Evolutionary conservation across 2,329 filamentous ascomycete genomes (phyloP).

Genomic region (Hortaea werneckii): DNA sequence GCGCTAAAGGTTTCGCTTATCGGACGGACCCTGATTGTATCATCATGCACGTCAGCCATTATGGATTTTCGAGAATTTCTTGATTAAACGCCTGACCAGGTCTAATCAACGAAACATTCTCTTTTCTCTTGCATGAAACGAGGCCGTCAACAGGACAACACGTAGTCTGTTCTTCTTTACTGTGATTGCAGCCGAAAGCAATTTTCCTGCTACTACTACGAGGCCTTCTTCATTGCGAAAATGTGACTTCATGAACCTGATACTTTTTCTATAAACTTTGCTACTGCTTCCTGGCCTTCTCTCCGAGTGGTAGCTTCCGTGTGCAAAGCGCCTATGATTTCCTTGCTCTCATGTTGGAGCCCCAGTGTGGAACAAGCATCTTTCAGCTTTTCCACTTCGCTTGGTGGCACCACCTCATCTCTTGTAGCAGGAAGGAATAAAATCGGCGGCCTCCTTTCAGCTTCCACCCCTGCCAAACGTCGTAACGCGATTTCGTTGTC

Average conservation of each 20-base stretch:
- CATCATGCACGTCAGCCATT: no score
- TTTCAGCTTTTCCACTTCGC: constrained; percentile 46
- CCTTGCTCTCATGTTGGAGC: constrained; percentile 28
- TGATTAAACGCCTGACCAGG: no score
- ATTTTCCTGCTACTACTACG: no score
- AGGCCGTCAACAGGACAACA: no score
- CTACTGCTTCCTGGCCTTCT: constrained; percentile 33
- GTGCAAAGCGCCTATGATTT: constrained; percentile 40
- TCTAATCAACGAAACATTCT: no score
- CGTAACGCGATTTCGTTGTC: constrained; percentile 35
- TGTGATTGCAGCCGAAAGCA: no score
- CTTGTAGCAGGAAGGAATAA: constrained; percentile 47
- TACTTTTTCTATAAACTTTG: constrained; percentile 10
- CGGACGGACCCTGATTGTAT: neutral
- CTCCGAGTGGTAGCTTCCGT: constrained; percentile 37
- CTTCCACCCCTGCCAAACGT: constrained; percentile 24
- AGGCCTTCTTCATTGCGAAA: no score
- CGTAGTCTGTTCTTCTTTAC: no score
- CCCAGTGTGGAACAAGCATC: constrained; percentile 26
- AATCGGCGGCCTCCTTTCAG: constrained; percentile 23
- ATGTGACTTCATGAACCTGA: neutral
- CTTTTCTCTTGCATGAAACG: no score
- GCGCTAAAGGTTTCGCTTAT: neutral
- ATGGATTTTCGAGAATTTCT: no score
- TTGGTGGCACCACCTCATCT: constrained; percentile 50